Evolutionary conservation across 495 filamentous ascomycete species (phyloP), one percentile per base, ranked within the genome.

Genomic region (Neurospora sp.): DNA sequence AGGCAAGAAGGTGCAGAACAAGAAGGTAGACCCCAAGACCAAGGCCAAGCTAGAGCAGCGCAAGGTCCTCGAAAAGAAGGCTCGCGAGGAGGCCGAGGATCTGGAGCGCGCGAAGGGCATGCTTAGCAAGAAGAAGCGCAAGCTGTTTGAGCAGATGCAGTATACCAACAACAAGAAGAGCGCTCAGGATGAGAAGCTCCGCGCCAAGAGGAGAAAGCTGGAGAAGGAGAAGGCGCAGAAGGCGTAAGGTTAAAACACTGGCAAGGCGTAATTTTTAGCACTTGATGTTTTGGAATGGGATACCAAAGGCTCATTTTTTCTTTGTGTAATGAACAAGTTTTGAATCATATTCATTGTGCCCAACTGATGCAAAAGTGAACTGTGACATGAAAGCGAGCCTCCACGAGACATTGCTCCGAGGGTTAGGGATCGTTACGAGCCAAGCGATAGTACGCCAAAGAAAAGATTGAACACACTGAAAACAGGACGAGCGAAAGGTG

Each of bases 61-160:
- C 75, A 93, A 91, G 86, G 90, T 88, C 82, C 84, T 90, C 12
- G 90, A 89, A 69, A 90, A 89, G 85, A 89, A 90, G 84, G 85
- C 88, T 73, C 86, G 84, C 72, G 87, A 93, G 79, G 92, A 94
- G 79, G 92, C 92, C 31, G 93, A 95, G 80, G 92, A 94, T 76
- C 84, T 94, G 69, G 92, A 95, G 82, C 86, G 93, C 80, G 89
- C 91, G 81, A 95, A 95, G 87, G 93, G 93, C 82, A 96, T 96
- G 93, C 92, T 96, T 86, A 91, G 90, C 82, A 89, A 93, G 83
- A 94, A 93, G 89, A 95, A 95, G 87, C 86, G 93, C 76, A 95
- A 94, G 88, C 84, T 95, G 74, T 87, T 93, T 72, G 93, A 95
- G 85, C 94, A 96, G 88, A 96, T 96, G 93, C 86, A 92, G 79